These are phyloP conservation scores for Volvox africanus DNA, from an alignment of 139 green algal species.

Conservation along the genomic window DNA sequence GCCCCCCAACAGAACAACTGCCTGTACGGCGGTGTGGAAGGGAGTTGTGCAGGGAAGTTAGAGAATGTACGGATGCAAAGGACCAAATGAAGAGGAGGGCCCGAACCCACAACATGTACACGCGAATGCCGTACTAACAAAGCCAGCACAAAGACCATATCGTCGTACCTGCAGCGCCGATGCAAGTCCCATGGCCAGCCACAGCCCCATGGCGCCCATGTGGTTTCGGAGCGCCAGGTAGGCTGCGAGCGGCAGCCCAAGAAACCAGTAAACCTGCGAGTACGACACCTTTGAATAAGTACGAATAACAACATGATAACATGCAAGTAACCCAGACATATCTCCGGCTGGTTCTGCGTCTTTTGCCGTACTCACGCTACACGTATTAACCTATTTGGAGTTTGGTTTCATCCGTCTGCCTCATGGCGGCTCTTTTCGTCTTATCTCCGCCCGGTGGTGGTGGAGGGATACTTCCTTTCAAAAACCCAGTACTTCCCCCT, in stretches of 20 bases:
- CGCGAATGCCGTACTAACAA: not conserved
- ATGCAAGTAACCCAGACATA: too few species aligned
- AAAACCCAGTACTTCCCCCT: too few species aligned
- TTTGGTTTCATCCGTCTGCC: too few species aligned
- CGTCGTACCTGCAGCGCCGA: conserved; percentile 29
- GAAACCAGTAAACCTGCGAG: conserved; percentile 28
- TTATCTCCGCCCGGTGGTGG: too few species aligned
- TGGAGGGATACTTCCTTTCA: too few species aligned
- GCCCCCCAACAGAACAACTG: not conserved
- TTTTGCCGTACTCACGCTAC: too few species aligned
- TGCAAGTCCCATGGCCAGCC: conserved; percentile 32
- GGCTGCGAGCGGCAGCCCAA: conserved; percentile 22
- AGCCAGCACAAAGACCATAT: not conserved
- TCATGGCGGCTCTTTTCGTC: too few species aligned
- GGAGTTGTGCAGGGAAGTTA: not conserved
- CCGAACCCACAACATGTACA: not conserved
- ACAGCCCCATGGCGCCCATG: conserved; percentile 30
- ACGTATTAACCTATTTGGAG: too few species aligned
- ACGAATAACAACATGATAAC: too few species aligned
- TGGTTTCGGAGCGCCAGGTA: conserved; percentile 5
- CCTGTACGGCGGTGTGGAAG: not conserved
- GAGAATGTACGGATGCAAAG: not conserved
- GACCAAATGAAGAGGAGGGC: not conserved
- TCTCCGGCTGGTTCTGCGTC: too few species aligned
- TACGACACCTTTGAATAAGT: too few species aligned